These are phyloP conservation scores for Spinellus fusiger DNA, from an alignment of 192 early-diverging fungal genomes.

Conservation along the genomic window DNA sequence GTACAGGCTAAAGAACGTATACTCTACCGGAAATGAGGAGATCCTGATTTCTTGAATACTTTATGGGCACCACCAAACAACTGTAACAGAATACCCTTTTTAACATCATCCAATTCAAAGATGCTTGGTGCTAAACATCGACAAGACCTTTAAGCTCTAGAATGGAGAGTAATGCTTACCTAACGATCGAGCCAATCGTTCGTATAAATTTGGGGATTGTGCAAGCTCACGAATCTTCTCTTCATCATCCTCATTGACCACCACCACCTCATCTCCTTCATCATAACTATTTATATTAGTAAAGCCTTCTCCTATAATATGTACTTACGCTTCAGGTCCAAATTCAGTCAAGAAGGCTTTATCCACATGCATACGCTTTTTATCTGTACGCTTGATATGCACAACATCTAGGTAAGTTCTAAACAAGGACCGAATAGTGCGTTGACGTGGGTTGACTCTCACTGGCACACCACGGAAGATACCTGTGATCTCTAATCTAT, in stretches of 20 bases:
- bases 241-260: slow-evolving; percentile 44
- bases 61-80: slow-evolving; percentile 95
- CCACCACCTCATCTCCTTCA: slow-evolving; percentile 42
- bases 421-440: slow-evolving; percentile 86
- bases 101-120: slow-evolving; percentile 95
- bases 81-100: slow-evolving; percentile 92
- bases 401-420: slow-evolving; percentile 95
- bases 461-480: slow-evolving; percentile 93
- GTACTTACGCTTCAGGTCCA: slow-evolving; percentile 1
- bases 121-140: slow-evolving; percentile 78
- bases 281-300: slow-evolving; percentile 31
- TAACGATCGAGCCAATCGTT: slow-evolving; percentile 75
- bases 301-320: neutral
- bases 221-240: slow-evolving; percentile 60
- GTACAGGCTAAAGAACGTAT: neutral
- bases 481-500: slow-evolving; percentile 88
- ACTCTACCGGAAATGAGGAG: slow-evolving; percentile 41
- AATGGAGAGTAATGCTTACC: no score
- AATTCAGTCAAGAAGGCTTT: slow-evolving; percentile 8
- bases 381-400: slow-evolving; percentile 79
- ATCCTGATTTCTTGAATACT: slow-evolving; percentile 60
- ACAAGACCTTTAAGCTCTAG: no score
- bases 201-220: slow-evolving; percentile 67
- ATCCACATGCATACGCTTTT: slow-evolving; percentile 62
- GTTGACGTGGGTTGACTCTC: slow-evolving; percentile 79